Conservation (phyloP, 2,329 filamentous ascomycete species). For the Colletotrichum lentis region DNA sequence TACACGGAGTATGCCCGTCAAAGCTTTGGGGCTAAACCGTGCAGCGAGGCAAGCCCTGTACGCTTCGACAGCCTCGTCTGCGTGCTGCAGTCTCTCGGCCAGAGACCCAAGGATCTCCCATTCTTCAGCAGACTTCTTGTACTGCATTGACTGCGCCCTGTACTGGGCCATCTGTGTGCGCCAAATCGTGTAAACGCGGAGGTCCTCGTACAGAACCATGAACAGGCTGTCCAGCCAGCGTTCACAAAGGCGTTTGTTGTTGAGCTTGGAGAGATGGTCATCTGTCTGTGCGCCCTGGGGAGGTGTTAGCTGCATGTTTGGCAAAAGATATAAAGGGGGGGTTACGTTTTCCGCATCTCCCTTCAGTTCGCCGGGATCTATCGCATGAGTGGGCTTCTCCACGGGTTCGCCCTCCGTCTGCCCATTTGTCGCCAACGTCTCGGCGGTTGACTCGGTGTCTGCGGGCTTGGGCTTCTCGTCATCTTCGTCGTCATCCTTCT, state of each 20-base stretch:
- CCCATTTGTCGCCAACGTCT: conserved; percentile 45
- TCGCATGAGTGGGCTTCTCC: conserved; percentile 81
- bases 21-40: conserved; percentile 91
- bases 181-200: conserved; percentile 99
- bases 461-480: conserved; percentile 49
- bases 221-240: conserved; percentile 98
- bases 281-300: conserved; percentile 69
- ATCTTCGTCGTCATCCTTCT: conserved; percentile 45
- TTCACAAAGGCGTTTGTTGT: conserved; percentile 96
- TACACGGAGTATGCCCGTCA: conserved; percentile 82
- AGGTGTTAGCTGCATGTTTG: conserved; percentile 38
- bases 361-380: conserved; percentile 80
- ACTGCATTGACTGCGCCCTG: conserved; percentile 89
- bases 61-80: conserved; percentile 89
- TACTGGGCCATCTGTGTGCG: conserved; percentile 97
- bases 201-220: conserved; percentile 98
- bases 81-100: conserved; percentile 90
- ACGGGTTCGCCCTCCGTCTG: conserved; percentile 56
- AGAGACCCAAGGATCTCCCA: conserved; percentile 97
- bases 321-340: background rate
- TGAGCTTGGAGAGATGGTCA: conserved; percentile 85
- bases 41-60: conserved; percentile 87
- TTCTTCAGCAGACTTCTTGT: conserved; percentile 95
- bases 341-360: conserved; percentile 75
- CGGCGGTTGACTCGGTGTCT: conserved; percentile 41